Base-by-base conservation (phyloP, 148 eudicot genomes). In the Vaccinium myrtillus region DNA sequence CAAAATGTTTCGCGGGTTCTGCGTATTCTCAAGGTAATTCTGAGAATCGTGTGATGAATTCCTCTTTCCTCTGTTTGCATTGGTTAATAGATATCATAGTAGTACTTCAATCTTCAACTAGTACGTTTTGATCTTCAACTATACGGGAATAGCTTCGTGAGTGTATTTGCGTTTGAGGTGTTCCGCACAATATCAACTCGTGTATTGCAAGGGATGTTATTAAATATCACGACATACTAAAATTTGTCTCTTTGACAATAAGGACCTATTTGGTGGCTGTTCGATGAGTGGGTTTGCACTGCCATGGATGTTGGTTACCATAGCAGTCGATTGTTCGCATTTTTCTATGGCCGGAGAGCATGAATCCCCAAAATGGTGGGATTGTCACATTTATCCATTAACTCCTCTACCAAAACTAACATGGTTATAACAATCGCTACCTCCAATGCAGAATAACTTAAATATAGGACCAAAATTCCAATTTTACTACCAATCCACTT, bases 1-100 rank as follows among this genome's bases (percentile, higher is more conserved):
- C 98, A 93, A 87, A 95, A 92, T 69, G 95, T 95, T 90, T 89
- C 94, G 15, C 92, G 96, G 46, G 98, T 95, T 9, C 89, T 95
- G 79, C 92, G 94, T 4, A 91, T 95, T 61, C 91, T 95, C 11
- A 92, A 95, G 98, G 98, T 95, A 93, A 86, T 80, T 78, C n/a
- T 46, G 75, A 65, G 18, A 67, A 79, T 69, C 27, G 21, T 50
- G 27, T 36, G 14, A 27, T 77, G 63, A 25, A 9, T 46, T 71
- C 46, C 46, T 46, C 53, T 82, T 43, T 50, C 23, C 21, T 48
- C 83, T 65, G 18, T 25, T 69, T 69, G 39, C 18, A 27, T 69
- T 69, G 16, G 18, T 69, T 27, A 6, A 2, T 65, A 25, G 30
- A 9, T 65, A 27, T 67, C 16, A 69, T 69, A 69, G 39, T 27